These are phyloP conservation scores for Babesia gibsoni DNA, from an alignment of 169 alveolate species.

Conservation along the genomic window DNA sequence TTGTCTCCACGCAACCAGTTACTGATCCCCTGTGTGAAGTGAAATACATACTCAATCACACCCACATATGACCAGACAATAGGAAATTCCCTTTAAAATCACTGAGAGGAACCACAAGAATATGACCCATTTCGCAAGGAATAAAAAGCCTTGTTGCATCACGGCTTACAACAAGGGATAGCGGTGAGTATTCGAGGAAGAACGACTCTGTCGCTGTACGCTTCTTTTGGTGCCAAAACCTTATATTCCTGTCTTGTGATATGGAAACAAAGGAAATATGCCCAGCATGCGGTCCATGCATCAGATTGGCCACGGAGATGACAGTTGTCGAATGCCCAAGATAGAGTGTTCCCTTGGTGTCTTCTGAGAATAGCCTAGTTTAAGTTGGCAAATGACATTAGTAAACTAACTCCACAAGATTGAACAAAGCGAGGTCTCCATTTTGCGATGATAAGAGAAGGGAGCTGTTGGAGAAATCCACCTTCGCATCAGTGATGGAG, in stretches of 20 bases:
- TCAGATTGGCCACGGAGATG: slow-evolving; percentile 20
- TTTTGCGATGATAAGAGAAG: slow-evolving; percentile 38
- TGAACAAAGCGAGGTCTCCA: slow-evolving; percentile 45
- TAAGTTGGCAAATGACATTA: not conserved
- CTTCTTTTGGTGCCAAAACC: slow-evolving; percentile 50
- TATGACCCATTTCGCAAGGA: slow-evolving; percentile 53
- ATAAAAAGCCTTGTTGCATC: not conserved
- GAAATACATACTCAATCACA: not conserved
- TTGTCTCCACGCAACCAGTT: slow-evolving; percentile 32
- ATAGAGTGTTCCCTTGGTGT: slow-evolving; percentile 15
- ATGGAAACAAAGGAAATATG: slow-evolving; percentile 37
- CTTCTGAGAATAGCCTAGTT: slow-evolving; percentile 17
- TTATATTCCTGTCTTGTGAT: slow-evolving; percentile 45
- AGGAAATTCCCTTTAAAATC: not conserved
- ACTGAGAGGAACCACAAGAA: slow-evolving; percentile 15
- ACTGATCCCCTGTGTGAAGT: slow-evolving; percentile 40
- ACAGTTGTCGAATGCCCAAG: slow-evolving; percentile 60
- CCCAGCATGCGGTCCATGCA: slow-evolving; percentile 17
- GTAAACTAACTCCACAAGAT: slow-evolving; percentile 16
- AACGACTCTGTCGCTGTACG: slow-evolving; percentile 18
- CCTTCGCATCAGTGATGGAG: slow-evolving; percentile 40
- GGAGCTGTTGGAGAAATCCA: slow-evolving; percentile 16
- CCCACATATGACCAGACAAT: slow-evolving; percentile 43
- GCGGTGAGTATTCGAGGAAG: slow-evolving; percentile 30
- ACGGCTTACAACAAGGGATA: slow-evolving; percentile 13